A percentile compares a stretch with the other conserved stretches of the same genome.
Evolutionary conservation across 306 rosid species (phyloP).

Genomic region (Amphicarpaea edgeworthii): DNA sequence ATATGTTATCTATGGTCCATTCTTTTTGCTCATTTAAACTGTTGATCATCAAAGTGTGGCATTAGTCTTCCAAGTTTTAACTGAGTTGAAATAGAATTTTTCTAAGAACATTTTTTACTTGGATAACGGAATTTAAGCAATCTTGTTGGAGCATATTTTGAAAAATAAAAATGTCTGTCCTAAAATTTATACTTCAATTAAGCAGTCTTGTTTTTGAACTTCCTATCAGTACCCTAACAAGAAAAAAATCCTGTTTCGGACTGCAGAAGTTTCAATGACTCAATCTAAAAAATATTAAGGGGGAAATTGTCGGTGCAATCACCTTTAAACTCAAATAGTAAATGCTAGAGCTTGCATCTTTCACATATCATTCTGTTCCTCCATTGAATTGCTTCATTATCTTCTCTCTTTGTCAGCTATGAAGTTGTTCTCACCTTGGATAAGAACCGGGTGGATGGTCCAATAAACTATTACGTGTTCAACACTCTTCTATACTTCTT

Average conservation of each 20-base stretch:
- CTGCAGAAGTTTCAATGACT: constrained; percentile 4
- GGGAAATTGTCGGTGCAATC: too few relatives aligned
- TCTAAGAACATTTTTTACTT: neutral
- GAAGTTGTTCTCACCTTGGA: constrained; percentile 71
- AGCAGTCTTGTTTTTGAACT: neutral
- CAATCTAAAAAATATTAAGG: too few relatives aligned
- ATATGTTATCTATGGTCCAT: constrained; percentile 3
- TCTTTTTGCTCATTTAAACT: neutral
- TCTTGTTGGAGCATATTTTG: too few relatives aligned
- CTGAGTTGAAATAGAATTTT: constrained; percentile 10
- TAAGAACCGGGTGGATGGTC: constrained; percentile 66
- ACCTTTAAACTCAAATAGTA: too few relatives aligned
- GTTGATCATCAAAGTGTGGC: neutral
- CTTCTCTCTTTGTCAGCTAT: constrained; percentile 68
- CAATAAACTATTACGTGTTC: constrained; percentile 82
- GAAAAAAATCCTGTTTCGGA: neutral
- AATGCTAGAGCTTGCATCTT: neutral
- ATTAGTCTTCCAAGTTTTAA: neutral
- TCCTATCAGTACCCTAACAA: constrained; percentile 1
- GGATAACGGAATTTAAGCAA: constrained; percentile 8
- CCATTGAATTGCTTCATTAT: neutral
- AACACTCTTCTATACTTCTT: constrained; percentile 82
- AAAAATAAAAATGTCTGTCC: too few relatives aligned
- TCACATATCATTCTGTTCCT: constrained; percentile 15
- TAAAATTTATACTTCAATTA: neutral